Percentiles rank a stretch among this genome's conserved stretches.
Evolutionary conservation across 2,329 filamentous ascomycete species (phyloP).

Genomic region (Pestalotiopsis fici): DNA sequence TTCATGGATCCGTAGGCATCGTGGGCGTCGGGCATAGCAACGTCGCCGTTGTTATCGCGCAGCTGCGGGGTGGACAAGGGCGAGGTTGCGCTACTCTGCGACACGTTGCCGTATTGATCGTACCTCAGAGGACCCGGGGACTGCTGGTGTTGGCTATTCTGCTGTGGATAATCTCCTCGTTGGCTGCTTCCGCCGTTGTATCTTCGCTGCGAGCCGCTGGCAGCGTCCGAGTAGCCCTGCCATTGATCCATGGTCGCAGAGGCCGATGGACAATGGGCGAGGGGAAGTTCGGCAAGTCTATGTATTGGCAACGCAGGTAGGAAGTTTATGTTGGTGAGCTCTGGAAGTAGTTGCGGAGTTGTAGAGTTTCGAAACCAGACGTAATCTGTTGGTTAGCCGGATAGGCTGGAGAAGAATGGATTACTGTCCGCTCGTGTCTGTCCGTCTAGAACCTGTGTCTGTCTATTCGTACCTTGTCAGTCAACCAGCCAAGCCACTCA

Average conservation of each 20-base stretch:
- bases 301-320: neutral
- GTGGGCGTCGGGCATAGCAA: slow-evolving; percentile 81
- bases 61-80: slow-evolving; percentile 51
- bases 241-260: slow-evolving; percentile 59
- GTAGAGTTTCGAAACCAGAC: neutral
- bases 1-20: slow-evolving; percentile 86
- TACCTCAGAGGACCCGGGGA: slow-evolving; percentile 65
- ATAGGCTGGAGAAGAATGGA: neutral
- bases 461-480: neutral
- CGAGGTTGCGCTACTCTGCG: slow-evolving; percentile 42
- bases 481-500: neutral
- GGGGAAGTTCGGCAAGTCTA: slow-evolving; percentile 13
- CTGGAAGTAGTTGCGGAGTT: neutral
- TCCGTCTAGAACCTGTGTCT: neutral
- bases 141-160: slow-evolving; percentile 38
- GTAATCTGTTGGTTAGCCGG: slow-evolving; percentile 7
- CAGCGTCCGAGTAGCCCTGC: slow-evolving; percentile 68
- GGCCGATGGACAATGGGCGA: slow-evolving; percentile 14
- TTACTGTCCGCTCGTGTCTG: slow-evolving; percentile 8
- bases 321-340: slow-evolving; percentile 8
- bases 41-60: slow-evolving; percentile 74
- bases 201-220: slow-evolving; percentile 60
- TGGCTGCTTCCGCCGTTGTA: slow-evolving; percentile 41
- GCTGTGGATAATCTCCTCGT: slow-evolving; percentile 32
- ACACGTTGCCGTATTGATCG: slow-evolving; percentile 53